Conservation (phyloP, 2,329 filamentous ascomycete species). For the Beauveria asiatica region DNA sequence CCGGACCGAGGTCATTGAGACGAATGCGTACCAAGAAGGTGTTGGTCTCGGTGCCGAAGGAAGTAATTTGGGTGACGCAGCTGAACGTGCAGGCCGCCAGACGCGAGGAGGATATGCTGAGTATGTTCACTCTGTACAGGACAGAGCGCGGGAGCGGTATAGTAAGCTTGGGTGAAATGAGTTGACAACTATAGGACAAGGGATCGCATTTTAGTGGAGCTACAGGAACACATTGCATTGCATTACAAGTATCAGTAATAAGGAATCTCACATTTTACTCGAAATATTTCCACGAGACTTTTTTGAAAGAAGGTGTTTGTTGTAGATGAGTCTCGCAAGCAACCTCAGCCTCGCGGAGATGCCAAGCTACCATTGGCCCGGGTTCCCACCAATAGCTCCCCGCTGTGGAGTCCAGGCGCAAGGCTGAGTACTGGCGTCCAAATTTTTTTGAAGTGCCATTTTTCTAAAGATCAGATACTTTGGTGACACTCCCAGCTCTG, state of each 20-base stretch:
- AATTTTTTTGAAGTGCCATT: background rate
- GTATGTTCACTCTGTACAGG: conserved; percentile 56
- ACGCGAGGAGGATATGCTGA: conserved; percentile 52
- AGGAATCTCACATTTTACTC: background rate
- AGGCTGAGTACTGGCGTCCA: conserved; percentile 1
- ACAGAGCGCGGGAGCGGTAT: conserved; percentile 58
- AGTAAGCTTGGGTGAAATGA: conserved; percentile 37
- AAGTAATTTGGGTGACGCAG: conserved; percentile 60
- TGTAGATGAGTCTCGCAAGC: background rate
- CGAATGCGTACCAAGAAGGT: conserved; percentile 57
- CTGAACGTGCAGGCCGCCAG: conserved; percentile 51
- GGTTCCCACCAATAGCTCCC: background rate
- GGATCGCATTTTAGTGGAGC: background rate
- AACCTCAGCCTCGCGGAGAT: background rate
- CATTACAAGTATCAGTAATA: too few species aligned
- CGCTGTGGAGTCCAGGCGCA: background rate
- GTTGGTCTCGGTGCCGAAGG: conserved; percentile 63
- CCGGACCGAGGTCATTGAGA: conserved; percentile 54
- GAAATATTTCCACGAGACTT: background rate
- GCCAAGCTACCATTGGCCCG: background rate
- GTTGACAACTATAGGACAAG: background rate
- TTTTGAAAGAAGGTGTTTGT: too few species aligned
- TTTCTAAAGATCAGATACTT: background rate
- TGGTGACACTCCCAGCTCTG: background rate
- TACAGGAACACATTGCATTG: background rate